These are phyloP conservation scores for Annulohypoxylon truncatum DNA, from an alignment of 2,329 filamentous ascomycete genomes.

Conservation along the genomic window DNA sequence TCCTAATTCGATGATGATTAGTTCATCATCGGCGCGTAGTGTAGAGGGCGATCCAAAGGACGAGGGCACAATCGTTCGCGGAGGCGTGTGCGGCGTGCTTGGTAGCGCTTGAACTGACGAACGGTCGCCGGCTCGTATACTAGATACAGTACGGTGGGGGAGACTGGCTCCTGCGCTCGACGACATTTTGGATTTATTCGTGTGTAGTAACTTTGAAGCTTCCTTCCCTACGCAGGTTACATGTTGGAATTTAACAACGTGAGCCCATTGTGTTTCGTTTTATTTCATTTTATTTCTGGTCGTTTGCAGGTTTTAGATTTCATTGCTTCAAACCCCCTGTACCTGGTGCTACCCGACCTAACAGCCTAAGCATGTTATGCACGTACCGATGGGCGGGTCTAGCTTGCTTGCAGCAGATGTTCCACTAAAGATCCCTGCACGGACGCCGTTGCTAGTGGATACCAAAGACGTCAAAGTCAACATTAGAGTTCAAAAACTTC, in stretches of 20 bases:
- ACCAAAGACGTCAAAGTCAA: conserved; percentile 47
- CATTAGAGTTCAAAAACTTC: conserved; percentile 36
- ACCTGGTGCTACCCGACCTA: background rate
- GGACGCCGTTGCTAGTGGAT: conserved; percentile 47
- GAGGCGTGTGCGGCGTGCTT: conserved; percentile 70
- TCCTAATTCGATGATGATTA: conserved; percentile 84
- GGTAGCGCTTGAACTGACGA: conserved; percentile 48
- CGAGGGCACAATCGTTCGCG: conserved; percentile 59
- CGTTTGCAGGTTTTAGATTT: conserved; percentile 1
- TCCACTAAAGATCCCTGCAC: conserved; percentile 15
- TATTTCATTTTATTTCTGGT: background rate
- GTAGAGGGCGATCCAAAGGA: conserved; percentile 69
- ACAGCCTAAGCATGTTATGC: background rate
- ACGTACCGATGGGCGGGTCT: conserved; percentile 1
- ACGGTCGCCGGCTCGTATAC: conserved; percentile 61
- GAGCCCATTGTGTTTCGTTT: background rate
- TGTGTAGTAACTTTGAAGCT: background rate
- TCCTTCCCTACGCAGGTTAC: conserved; percentile 16
- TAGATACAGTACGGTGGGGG: conserved; percentile 69
- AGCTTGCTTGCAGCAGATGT: background rate
- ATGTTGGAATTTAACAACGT: conserved; percentile 6
- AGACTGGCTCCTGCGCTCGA: conserved; percentile 58
- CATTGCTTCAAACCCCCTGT: too few relatives aligned
- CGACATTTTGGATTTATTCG: conserved; percentile 53
- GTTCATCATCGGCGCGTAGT: conserved; percentile 82